These are phyloP conservation scores for Stereum hirsutum DNA, from an alignment of 1,284 basidiomycete genomes.

Conservation along the genomic window DNA sequence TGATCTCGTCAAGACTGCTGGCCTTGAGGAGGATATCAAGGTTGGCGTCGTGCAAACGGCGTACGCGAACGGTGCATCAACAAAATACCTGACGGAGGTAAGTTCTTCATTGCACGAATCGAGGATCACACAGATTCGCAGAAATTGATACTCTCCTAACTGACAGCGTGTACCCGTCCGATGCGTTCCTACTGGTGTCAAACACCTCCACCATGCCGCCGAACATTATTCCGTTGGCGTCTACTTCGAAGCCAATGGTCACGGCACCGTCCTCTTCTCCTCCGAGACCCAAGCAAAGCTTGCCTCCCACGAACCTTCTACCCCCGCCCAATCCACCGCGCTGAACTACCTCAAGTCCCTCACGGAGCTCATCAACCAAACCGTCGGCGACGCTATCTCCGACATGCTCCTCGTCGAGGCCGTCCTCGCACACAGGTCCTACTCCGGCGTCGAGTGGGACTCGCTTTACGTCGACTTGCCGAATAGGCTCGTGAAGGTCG, in stretches of 20 bases:
- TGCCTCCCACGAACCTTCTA: constrained; percentile 57
- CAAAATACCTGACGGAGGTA: constrained; percentile 83
- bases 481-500: constrained; percentile 94
- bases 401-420: constrained; percentile 96
- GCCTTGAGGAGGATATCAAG: constrained; percentile 63
- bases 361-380: constrained; percentile 91
- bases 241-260: constrained; percentile 99
- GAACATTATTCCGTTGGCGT: constrained; percentile 92
- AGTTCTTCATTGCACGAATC: constrained; percentile 14
- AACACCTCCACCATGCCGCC: constrained; percentile 97
- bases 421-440: constrained; percentile 83
- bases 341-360: constrained; percentile 72
- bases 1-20: constrained; percentile 80
- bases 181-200: constrained; percentile 96
- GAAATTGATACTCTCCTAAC: constrained; percentile 1
- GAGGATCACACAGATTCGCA: too few species aligned
- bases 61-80: constrained; percentile 97
- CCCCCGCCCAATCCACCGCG: constrained; percentile 74
- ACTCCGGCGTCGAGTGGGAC: constrained; percentile 87
- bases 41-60: constrained; percentile 98
- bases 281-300: constrained; percentile 56
- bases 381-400: constrained; percentile 94
- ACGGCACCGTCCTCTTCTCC: constrained; percentile 96
- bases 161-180: constrained; percentile 82
- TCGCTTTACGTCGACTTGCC: constrained; percentile 90